Base-by-base conservation (phyloP, 352 stramenopile species). In the Phytophthora melonis region DNA sequence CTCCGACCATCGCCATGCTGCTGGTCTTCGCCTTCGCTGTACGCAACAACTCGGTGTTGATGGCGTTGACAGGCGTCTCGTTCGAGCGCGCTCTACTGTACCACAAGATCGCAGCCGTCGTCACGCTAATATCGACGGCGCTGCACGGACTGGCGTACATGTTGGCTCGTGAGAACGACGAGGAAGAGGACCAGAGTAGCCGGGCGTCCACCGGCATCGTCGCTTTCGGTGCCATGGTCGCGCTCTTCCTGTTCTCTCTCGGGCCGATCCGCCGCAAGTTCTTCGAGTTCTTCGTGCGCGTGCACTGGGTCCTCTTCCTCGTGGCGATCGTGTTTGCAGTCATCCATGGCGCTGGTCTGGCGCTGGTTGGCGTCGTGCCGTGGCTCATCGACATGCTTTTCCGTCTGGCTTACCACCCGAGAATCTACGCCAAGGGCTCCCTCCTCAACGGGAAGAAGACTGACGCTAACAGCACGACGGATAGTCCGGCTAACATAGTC, bases 281-380 rank as follows among this genome's bases (percentile, higher is more conserved):
- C 63, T 70, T 70, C 13, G 63, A 70, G 54, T 50, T 64, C 18
- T 70, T 70, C 58, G 21, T 86, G 3, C 68, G 75, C 3, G 16
- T 62, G n/a, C 81, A 89, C 77, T 86, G 75, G 74, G 21, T 87
- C 3, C 65, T 87, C 10, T 84, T 87, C 66, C 41, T 83, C 36
- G 57, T 74, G 3, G 69, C 84, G 45, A 63, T 87, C 14, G 72
- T 76, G 0, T 77, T 84, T 18, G 62, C 64, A 0, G 59, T 83
- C 1, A 78, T 86, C 27, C 81, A 89, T 27, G 66, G 75, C 9
- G 77, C 74, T 14, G 56, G 36, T 2, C 14, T 78, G 1, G 75
- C 66, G 2, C 43, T 83, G 13, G 19, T 84, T 19, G 76, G 77
- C 1, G 61, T 78, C 47, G 47, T 72, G 0, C 54, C 73, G 2